A percentile compares a stretch with the other conserved stretches of the same genome.
Evolutionary conservation across 2,329 filamentous ascomycete genomes (phyloP).

Genomic region (Cordyceps tenuipes): DNA sequence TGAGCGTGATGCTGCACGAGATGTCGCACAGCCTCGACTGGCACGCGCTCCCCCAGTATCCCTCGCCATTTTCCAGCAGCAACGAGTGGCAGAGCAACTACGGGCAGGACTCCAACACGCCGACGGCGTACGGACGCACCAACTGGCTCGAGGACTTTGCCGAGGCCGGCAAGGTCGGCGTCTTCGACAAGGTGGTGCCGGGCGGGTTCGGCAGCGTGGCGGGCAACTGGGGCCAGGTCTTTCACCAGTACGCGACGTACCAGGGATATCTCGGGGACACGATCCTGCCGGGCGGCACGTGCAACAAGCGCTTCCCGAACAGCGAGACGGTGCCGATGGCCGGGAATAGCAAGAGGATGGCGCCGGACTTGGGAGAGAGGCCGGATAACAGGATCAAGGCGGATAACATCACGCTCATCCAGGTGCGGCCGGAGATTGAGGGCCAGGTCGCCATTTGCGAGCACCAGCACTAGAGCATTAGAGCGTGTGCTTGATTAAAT

Average conservation of each 20-base stretch:
- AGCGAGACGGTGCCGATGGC: conserved; percentile 12
- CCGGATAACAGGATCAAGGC: conserved; percentile 13
- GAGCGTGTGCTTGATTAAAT: background rate
- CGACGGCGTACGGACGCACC: conserved; percentile 15
- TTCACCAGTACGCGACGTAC: conserved; percentile 18
- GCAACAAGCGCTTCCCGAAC: conserved; percentile 14
- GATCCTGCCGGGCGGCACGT: conserved; percentile 16
- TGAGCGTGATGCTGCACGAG: conserved; percentile 8
- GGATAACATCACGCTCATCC: conserved; percentile 12
- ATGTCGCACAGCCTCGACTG: conserved; percentile 11
- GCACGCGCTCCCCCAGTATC: conserved; percentile 7
- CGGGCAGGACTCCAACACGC: conserved; percentile 14
- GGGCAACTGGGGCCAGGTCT: conserved; percentile 18
- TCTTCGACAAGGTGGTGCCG: conserved; percentile 21
- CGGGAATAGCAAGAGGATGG: conserved; percentile 5
- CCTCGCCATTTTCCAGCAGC: conserved; percentile 7
- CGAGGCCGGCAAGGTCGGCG: conserved; percentile 17
- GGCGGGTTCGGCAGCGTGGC: conserved; percentile 18
- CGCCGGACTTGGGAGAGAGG: background rate
- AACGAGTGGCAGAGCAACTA: conserved; percentile 17
- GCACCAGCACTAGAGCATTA: background rate
- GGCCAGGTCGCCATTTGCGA: conserved; percentile 1
- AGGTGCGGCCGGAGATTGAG: conserved; percentile 1
- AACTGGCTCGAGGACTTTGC: conserved; percentile 21
- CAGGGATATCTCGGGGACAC: conserved; percentile 15